These are phyloP conservation scores for Metarhizium album DNA, from an alignment of 2,329 filamentous ascomycete genomes.

Conservation along the genomic window DNA sequence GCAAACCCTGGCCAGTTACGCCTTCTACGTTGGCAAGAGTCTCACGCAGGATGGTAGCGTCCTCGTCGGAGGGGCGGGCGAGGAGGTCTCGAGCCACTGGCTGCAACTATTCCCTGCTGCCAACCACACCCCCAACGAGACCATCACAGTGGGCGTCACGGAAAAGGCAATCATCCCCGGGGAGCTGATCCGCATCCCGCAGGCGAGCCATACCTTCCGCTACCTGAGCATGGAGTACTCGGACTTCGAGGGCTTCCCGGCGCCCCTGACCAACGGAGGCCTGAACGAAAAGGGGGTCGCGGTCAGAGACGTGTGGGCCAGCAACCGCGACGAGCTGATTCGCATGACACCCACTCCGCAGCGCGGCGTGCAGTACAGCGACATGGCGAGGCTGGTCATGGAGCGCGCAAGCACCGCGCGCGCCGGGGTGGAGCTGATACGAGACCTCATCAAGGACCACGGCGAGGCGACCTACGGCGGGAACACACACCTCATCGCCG, in stretches of 20 bases:
- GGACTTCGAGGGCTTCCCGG: slow-evolving; percentile 31
- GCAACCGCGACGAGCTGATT: slow-evolving; percentile 26
- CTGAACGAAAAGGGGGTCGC: slow-evolving; percentile 30
- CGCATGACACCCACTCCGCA: slow-evolving; percentile 30
- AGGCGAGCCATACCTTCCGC: slow-evolving; percentile 15
- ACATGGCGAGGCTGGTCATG: slow-evolving; percentile 28
- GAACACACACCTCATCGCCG: slow-evolving; percentile 30
- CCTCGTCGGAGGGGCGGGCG: slow-evolving; percentile 33
- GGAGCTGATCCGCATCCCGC: slow-evolving; percentile 15
- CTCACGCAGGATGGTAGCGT: slow-evolving; percentile 31
- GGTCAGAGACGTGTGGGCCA: slow-evolving; percentile 31
- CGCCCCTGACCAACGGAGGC: slow-evolving; percentile 32
- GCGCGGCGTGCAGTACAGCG: slow-evolving; percentile 28
- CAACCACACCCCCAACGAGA: slow-evolving; percentile 28
- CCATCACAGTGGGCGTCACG: slow-evolving; percentile 31
- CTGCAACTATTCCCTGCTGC: slow-evolving; percentile 32
- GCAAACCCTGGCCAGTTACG: slow-evolving; percentile 28
- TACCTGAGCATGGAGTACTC: slow-evolving; percentile 21
- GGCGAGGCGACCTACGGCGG: slow-evolving; percentile 31
- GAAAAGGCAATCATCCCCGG: slow-evolving; percentile 25
- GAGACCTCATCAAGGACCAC: slow-evolving; percentile 25
- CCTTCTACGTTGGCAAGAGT: slow-evolving; percentile 35
- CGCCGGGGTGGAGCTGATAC: slow-evolving; percentile 30
- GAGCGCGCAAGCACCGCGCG: slow-evolving; percentile 28
- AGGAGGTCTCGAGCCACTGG: slow-evolving; percentile 36